Percentiles rank a stretch among this genome's conserved stretches.
Evolutionary conservation across 495 filamentous ascomycete species (phyloP).

Genomic region (Bacidia gigantensis): DNA sequence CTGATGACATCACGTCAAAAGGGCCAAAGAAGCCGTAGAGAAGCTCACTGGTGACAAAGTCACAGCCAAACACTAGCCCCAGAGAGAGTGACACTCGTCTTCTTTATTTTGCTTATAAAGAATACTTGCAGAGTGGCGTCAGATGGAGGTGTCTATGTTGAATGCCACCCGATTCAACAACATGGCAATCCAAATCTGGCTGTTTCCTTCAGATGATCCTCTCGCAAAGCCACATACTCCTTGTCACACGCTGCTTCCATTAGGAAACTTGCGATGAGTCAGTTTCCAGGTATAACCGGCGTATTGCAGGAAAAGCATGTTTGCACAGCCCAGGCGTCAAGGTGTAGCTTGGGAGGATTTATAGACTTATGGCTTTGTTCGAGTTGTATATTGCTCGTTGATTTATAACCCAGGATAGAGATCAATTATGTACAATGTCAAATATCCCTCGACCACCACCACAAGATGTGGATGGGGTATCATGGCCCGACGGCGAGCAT

Average conservation of each 20-base stretch:
- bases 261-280: too few relatives aligned
- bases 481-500: too few relatives aligned
- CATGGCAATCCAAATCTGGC: conserved; percentile 39
- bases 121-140: too few relatives aligned
- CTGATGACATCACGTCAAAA: conserved; percentile 29
- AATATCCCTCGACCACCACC: too few relatives aligned
- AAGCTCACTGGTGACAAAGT: conserved; percentile 89
- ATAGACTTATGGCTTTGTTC: too few relatives aligned
- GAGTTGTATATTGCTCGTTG: too few relatives aligned
- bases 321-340: conserved; percentile 5
- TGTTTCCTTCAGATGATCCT: conserved; percentile 33
- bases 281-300: too few relatives aligned
- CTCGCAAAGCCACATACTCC: conserved; percentile 92
- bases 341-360: too few relatives aligned
- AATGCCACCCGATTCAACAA: neutral
- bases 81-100: neutral
- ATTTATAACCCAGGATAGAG: too few relatives aligned
- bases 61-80: conserved; percentile 73
- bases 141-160: neutral
- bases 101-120: neutral
- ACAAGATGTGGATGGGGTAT: too few relatives aligned
- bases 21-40: conserved; percentile 94
- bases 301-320: neutral
- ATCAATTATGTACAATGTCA: too few relatives aligned
- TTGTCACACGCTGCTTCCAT: conserved; percentile 90